Conservation (phyloP, 306 rosid genomes). For the Senna tora region DNA sequence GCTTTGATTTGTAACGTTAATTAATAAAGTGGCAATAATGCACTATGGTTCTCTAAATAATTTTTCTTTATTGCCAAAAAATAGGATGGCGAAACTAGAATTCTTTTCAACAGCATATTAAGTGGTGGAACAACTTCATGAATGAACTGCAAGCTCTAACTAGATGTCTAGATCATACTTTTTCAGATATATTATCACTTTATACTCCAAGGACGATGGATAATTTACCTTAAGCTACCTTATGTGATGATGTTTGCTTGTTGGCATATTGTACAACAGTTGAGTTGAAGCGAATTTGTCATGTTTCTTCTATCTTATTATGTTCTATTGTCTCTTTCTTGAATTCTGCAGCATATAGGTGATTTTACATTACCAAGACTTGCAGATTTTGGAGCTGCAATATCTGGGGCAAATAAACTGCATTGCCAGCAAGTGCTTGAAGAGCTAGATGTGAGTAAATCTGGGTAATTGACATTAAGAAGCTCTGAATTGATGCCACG, state of each 20-base stretch:
- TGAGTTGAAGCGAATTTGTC: neutral
- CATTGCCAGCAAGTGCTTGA: slow-evolving; percentile 96
- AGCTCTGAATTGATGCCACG: slow-evolving; percentile 9
- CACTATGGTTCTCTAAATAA: neutral
- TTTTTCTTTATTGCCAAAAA: neutral
- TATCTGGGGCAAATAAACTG: slow-evolving; percentile 93
- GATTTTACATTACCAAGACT: slow-evolving; percentile 91
- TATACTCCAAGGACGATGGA: neutral
- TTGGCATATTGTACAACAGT: neutral
- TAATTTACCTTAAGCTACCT: neutral
- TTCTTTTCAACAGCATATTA: slow-evolving; percentile 11
- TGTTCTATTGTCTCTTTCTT: slow-evolving; percentile 33
- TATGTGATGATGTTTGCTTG: slow-evolving; percentile 13
- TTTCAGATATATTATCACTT: neutral
- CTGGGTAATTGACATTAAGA: slow-evolving; percentile 24
- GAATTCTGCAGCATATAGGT: slow-evolving; percentile 81
- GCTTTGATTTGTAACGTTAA: too few relatives aligned
- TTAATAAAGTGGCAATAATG: neutral
- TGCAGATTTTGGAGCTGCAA: slow-evolving; percentile 98
- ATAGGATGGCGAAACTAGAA: neutral
- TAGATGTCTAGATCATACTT: neutral
- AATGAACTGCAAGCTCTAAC: neutral
- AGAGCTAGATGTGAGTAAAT: slow-evolving; percentile 87
- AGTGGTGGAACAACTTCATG: neutral
- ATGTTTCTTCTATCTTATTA: slow-evolving; percentile 9